A percentile compares a stretch with the other conserved stretches of the same genome.
These are phyloP conservation scores for Diddensiella santjacobensis DNA, from an alignment of 805 yeast species.

Conservation along the genomic window DNA sequence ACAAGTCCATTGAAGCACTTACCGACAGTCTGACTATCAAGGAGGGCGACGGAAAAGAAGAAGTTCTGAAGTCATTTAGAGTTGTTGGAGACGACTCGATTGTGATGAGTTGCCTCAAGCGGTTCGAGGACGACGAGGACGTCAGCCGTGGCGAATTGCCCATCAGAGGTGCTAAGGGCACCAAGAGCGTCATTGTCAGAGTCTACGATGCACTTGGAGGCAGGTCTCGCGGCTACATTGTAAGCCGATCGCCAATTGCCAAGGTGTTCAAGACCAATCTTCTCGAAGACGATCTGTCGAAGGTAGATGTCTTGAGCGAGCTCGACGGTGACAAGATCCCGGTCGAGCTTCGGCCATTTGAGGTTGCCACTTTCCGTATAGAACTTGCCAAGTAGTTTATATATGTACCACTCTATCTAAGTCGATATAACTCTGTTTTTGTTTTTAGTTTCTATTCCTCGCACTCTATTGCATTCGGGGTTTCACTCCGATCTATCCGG, in stretches of 20 bases:
- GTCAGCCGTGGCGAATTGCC: constrained; percentile 38
- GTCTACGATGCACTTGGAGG: constrained; percentile 91
- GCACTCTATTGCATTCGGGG: too few species aligned
- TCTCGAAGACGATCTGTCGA: constrained; percentile 39
- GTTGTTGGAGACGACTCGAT: constrained; percentile 54
- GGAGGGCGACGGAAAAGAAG: constrained; percentile 18
- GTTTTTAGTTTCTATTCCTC: too few species aligned
- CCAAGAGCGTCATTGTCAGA: constrained; percentile 60
- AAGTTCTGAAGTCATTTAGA: constrained; percentile 32
- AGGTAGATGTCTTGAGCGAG: constrained; percentile 28
- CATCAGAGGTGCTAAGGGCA: constrained; percentile 40
- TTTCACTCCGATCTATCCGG: too few species aligned
- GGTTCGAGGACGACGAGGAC: constrained; percentile 78
- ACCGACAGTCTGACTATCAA: background rate
- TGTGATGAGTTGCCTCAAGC: constrained; percentile 71
- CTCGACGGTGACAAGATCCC: constrained; percentile 34
- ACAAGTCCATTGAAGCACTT: background rate
- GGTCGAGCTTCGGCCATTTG: constrained; percentile 66
- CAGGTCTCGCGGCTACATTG: constrained; percentile 43
- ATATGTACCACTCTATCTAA: too few species aligned
- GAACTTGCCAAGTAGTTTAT: constrained; percentile 25
- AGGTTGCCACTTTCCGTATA: constrained; percentile 62
- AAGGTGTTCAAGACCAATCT: constrained; percentile 48
- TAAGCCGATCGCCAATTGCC: constrained; percentile 40
- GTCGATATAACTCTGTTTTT: too few species aligned